phyloP scores from a whole-genome alignment of 2,329 filamentous ascomycete species.

The Rutstroemia sp. region DNA sequence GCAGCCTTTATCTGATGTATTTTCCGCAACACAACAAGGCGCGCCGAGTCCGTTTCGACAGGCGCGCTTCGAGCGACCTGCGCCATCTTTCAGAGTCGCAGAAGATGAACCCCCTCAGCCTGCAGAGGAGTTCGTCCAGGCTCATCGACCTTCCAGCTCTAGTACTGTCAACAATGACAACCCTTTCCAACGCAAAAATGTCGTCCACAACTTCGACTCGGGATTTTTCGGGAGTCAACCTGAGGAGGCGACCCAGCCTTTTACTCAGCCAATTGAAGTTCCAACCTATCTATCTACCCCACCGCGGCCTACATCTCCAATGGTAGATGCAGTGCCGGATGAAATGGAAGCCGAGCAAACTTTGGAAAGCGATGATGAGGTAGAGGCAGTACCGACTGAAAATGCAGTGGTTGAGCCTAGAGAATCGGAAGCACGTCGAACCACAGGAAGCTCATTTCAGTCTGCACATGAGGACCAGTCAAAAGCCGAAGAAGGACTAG shows the following conservation, averaged over 20 bases:
- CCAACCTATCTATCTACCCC: background rate
- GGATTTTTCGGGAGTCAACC: slow-evolving; percentile 64
- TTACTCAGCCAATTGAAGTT: slow-evolving; percentile 15
- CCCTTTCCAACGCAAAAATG: slow-evolving; percentile 20
- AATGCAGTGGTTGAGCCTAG: slow-evolving; percentile 12
- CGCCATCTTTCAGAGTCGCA: slow-evolving; percentile 50
- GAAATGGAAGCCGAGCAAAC: background rate
- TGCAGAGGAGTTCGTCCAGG: background rate
- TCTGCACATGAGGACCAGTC: slow-evolving; percentile 40
- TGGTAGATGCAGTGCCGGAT: slow-evolving; percentile 9
- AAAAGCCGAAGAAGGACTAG: slow-evolving; percentile 3
- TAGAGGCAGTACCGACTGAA: slow-evolving; percentile 3
- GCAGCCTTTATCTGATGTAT: slow-evolving; percentile 53
- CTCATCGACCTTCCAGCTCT: background rate
- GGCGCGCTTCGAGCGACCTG: slow-evolving; percentile 22
- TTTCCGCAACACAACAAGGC: slow-evolving; percentile 48
- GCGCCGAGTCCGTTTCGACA: slow-evolving; percentile 36
- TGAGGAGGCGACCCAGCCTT: slow-evolving; percentile 13
- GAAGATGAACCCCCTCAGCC: slow-evolving; percentile 37
- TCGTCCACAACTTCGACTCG: slow-evolving; percentile 47
- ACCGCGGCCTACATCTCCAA: slow-evolving; percentile 1
- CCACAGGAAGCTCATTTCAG: slow-evolving; percentile 33
- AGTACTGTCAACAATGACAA: slow-evolving; percentile 9
- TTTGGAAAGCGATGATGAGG: background rate
- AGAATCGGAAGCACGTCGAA: slow-evolving; percentile 21